Percentiles rank a stretch among this genome's conserved stretches.
Evolutionary conservation across 2,329 filamentous ascomycete species (phyloP).

Genomic region (Whalleya microplaca): DNA sequence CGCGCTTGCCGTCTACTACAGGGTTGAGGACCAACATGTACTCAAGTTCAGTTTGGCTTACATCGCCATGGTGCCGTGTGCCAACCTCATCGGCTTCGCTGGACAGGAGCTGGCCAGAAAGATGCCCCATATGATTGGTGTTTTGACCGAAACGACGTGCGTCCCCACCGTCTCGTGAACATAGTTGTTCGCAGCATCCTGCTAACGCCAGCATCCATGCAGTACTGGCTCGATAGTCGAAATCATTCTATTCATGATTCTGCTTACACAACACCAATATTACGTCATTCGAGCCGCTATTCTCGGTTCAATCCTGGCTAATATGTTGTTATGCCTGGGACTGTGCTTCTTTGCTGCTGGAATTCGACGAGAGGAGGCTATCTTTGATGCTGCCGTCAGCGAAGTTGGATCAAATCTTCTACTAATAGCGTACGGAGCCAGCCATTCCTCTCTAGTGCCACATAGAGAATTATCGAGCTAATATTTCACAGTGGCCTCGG

Average conservation of each 20-base stretch:
- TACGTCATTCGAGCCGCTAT: constrained; percentile 84
- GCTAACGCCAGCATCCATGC: constrained; percentile 7
- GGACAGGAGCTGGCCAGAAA: constrained; percentile 75
- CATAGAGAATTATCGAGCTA: constrained; percentile 32
- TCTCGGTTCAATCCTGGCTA: constrained; percentile 80
- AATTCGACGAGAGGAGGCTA: constrained; percentile 66
- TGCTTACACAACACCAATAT: constrained; percentile 61
- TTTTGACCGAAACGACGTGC: constrained; percentile 62
- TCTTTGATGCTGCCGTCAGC: constrained; percentile 74
- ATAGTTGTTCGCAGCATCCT: neutral
- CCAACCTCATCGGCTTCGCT: constrained; percentile 76
- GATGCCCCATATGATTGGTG: constrained; percentile 72
- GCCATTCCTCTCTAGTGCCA: neutral
- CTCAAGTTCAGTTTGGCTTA: constrained; percentile 73
- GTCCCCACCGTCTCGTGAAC: constrained; percentile 17
- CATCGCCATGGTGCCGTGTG: constrained; percentile 76
- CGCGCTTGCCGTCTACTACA: constrained; percentile 65
- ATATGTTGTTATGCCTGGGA: constrained; percentile 78
- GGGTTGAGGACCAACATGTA: constrained; percentile 50
- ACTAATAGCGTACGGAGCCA: constrained; percentile 69
- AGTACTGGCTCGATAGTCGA: constrained; percentile 76
- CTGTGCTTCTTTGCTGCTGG: constrained; percentile 81
- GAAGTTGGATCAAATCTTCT: constrained; percentile 80
- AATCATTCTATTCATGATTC: constrained; percentile 79
- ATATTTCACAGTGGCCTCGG: constrained; percentile 47